Evolutionary conservation across 169 alveolate species (phyloP), one percentile per base, ranked within the genome.

Genomic region (Cryptosporidium sp.): DNA sequence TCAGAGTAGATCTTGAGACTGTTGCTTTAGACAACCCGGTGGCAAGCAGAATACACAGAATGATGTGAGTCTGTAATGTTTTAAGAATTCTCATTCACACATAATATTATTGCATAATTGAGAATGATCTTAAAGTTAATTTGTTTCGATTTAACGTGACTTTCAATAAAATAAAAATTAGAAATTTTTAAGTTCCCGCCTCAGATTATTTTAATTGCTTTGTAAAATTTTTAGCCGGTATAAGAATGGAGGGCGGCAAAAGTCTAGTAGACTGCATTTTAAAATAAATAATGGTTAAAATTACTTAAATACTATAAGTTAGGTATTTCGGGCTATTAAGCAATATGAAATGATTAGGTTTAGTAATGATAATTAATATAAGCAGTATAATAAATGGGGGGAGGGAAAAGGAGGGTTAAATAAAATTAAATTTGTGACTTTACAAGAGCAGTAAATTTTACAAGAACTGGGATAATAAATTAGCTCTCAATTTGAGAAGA

Each of bases 31-130:
- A 23, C 41, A n/a, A 26, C 8, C 37, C 37, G 23, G 8, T 23
- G 21, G 67, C 67, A 55, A 55, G 12, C 67, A 55, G 67, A 55
- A 26, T 26, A 55, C 12, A 55, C 21, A 55, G 29, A 23, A 55
- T 10, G 7, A 12, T 26, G 18, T 21, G 10, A 55, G 21, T n/a
- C 37, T 8, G 35, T 26, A 55, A 26, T 55, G 3, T 65, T 29
- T 52, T 29, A n/a, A 59, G 58, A 55, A 33, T 51, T 59, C 71
- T 58, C 86, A 73, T 73, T 73, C 86, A 73, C 86, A 73, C 86
- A 73, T 73, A 73, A 52, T 73, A 73, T n/a, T 8, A 1, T 10
- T n/a, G 71, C 71, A 23, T 33, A 21, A 8, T 26, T 55, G 67
- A 55, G 67, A 55, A 55, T 23, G 7, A 23, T 26, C 67, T 55